Evolutionary conservation across 768 basidiomycete species (phyloP).

Genomic region (Termitomyces sp.): DNA sequence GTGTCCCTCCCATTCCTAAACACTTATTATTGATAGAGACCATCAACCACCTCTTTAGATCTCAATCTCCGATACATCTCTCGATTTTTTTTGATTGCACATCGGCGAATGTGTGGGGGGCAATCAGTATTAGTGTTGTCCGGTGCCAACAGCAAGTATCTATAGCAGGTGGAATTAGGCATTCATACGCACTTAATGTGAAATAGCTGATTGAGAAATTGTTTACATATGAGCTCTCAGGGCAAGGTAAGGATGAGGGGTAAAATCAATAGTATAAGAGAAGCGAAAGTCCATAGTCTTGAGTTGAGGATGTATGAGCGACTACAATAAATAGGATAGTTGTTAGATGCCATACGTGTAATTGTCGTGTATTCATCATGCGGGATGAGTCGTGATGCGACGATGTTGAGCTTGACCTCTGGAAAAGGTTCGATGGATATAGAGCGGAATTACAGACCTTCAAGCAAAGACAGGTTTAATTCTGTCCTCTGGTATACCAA

Average conservation of each 20-base stretch:
- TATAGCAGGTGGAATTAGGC: neutral
- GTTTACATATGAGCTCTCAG: neutral
- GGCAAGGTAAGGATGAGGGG: neutral
- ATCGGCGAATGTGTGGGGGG: too few species aligned
- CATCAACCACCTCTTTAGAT: too few species aligned
- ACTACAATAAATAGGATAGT: neutral
- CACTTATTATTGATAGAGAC: too few species aligned
- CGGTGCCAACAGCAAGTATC: too few species aligned
- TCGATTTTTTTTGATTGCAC: too few species aligned
- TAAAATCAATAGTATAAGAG: neutral
- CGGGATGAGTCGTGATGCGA: neutral
- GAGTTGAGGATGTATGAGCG: neutral
- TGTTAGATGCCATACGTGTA: neutral
- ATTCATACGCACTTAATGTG: neutral
- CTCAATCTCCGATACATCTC: too few species aligned
- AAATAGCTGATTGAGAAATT: neutral
- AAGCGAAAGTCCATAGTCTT: neutral
- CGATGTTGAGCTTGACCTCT: neutral
- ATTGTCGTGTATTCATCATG: too few species aligned
- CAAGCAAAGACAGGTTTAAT: neutral
- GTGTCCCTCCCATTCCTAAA: too few species aligned
- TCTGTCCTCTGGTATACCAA: neutral
- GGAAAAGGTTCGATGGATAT: neutral
- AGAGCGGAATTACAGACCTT: neutral
- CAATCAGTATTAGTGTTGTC: too few species aligned